Conservation (phyloP, 2,329 filamentous ascomycete genomes). For the Diaporthe citriasiana region DNA sequence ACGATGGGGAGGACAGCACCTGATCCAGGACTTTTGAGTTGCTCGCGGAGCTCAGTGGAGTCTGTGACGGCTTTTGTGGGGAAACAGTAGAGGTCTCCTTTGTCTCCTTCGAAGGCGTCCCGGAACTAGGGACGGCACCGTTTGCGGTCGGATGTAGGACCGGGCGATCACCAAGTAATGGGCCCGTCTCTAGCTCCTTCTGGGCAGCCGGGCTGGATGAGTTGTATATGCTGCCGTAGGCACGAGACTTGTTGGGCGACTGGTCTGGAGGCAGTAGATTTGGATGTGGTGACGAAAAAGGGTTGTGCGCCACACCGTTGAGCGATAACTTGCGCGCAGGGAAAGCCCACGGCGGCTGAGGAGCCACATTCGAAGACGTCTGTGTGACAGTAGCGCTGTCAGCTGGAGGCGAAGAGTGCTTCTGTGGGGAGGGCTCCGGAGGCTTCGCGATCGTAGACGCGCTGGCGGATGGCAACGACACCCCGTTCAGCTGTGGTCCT, state of each 20-base stretch:
- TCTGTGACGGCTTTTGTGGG: constrained; percentile 40
- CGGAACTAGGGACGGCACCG: constrained; percentile 42
- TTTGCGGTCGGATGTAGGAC: constrained; percentile 44
- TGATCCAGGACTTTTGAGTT: constrained; percentile 40
- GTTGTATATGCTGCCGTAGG: constrained; percentile 56
- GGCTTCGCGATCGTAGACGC: constrained; percentile 27
- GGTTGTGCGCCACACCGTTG: constrained; percentile 53
- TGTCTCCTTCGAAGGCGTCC: constrained; percentile 52
- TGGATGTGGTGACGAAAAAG: constrained; percentile 60
- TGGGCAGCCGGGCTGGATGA: constrained; percentile 48
- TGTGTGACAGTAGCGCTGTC: constrained; percentile 29
- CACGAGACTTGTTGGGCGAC: constrained; percentile 57
- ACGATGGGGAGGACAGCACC: constrained; percentile 45
- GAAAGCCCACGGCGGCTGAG: constrained; percentile 23
- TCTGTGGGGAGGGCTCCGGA: constrained; percentile 42
- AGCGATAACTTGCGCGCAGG: constrained; percentile 45
- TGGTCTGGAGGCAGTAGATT: constrained; percentile 57
- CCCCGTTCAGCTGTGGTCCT: constrained; percentile 35
- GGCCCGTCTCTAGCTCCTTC: constrained; percentile 35
- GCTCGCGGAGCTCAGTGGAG: constrained; percentile 39
- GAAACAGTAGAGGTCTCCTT: constrained; percentile 46
- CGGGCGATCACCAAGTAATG: constrained; percentile 35
- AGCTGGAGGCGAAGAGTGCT: constrained; percentile 38
- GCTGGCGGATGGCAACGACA: constrained; percentile 37
- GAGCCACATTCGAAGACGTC: constrained; percentile 19